Evolutionary conservation across 352 stramenopile genomes (phyloP), one percentile per base, ranked within the genome.

Genomic region (Globisporangium spiculum): DNA sequence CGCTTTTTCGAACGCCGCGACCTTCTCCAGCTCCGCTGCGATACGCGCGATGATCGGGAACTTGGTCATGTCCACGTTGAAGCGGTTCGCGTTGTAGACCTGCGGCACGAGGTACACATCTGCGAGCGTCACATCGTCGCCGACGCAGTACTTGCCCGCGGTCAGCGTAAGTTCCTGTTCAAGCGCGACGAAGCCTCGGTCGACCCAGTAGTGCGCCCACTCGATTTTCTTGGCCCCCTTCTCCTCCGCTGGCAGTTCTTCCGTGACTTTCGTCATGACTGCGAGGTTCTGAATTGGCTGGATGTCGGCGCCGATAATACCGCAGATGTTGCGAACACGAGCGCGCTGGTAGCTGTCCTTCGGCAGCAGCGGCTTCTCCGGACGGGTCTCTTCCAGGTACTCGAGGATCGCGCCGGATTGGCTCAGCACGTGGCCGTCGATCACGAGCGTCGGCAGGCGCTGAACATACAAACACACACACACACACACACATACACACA

Each of bases 351-450:
- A 70, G 9, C 77, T 69, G 67, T 97, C 86, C 16, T 67, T 69
- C 5, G 93, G 93, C 60, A 98, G 74, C 58, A 98, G 68, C 30
- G 80, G 73, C 34, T 79, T 73, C 66, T 84, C 68, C 1, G 89
- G 76, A 71, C 90, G 93, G 30, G 81, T 89, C 62, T 93, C 82
- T 50, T 98, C 93, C 14, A 99, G 71, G 71, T 98, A 98, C 71
- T 98, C 92, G 68, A 99, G 81, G 64, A 98, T 98, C 14, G 93
- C 91, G 38, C 90, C 68, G 0, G 87, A 97, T 71, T 98, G 94
- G 38, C 88, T 83, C 9, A 95, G 74, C 24, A 78, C 68, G 26
- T 80, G 75, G 53, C 80, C 81, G 27, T 92, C 84, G 68, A 94
- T 96, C 67, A 93, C 75, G 22, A 98, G 74, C 44, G 84, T 71